Evolutionary conservation across 805 yeast species (phyloP).

Genomic region (Kodamaea restingae): DNA sequence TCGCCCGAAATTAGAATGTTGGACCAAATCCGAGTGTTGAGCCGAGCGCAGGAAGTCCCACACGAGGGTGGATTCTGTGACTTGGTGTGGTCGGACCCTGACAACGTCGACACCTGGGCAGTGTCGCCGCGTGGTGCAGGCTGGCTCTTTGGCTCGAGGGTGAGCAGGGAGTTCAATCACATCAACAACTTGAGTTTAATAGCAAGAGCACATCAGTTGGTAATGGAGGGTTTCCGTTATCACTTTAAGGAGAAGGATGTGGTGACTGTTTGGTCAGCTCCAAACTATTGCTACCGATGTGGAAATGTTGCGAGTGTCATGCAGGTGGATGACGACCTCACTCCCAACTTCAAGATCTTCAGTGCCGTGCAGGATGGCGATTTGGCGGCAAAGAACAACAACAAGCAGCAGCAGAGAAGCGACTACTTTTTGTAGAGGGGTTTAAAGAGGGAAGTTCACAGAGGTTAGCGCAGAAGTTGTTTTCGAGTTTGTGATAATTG

Average conservation of each 20-base stretch:
- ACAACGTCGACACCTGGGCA: slow-evolving; percentile 97
- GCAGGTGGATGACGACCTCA: slow-evolving; percentile 85
- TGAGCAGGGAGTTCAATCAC: slow-evolving; percentile 93
- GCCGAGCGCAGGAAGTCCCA: slow-evolving; percentile 97
- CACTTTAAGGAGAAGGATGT: slow-evolving; percentile 96
- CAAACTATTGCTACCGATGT: slow-evolving; percentile 94
- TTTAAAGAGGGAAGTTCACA: too few species aligned
- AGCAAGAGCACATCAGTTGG: slow-evolving; percentile 96
- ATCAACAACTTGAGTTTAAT: slow-evolving; percentile 83
- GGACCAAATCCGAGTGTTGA: slow-evolving; percentile 90
- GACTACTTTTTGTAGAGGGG: slow-evolving; percentile 42
- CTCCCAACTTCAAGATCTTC: slow-evolving; percentile 89
- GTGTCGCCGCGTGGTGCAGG: slow-evolving; percentile 98
- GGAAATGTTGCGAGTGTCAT: slow-evolving; percentile 98
- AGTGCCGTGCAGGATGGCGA: slow-evolving; percentile 91
- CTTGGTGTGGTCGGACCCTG: slow-evolving; percentile 97
- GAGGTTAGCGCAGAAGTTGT: too few species aligned
- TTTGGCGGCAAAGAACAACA: slow-evolving; percentile 35
- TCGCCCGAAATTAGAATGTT: slow-evolving; percentile 97
- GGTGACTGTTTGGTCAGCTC: slow-evolving; percentile 98
- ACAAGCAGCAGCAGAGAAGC: slow-evolving; percentile 41
- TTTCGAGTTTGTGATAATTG: too few species aligned
- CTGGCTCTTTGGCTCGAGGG: slow-evolving; percentile 93
- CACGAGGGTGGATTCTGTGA: slow-evolving; percentile 99
- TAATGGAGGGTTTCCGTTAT: slow-evolving; percentile 96